A percentile compares a stretch with the other conserved stretches of the same genome.
Conservation (phyloP, 2,329 filamentous ascomycete species). For the Podosphaera aphanis region DNA sequence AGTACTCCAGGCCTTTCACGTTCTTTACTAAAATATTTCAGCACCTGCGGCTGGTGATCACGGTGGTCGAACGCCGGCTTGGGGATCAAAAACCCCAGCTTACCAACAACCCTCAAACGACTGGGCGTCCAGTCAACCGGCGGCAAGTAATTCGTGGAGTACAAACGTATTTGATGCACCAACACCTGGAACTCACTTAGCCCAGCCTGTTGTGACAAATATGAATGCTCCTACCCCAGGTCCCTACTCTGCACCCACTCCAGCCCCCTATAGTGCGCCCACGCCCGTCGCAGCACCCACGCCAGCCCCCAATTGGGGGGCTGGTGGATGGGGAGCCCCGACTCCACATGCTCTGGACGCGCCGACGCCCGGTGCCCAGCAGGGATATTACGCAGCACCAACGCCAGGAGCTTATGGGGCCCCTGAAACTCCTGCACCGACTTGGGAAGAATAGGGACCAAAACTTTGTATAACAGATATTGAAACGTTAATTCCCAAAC, state of each 20-base stretch:
- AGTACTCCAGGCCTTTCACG: conserved; percentile 17
- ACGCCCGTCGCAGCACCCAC: conserved; percentile 39
- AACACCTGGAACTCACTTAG: conserved; percentile 35
- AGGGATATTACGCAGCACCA: conserved; percentile 14
- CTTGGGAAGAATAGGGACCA: neutral
- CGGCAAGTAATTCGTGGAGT: conserved; percentile 17
- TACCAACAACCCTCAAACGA: conserved; percentile 51
- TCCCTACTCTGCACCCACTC: conserved; percentile 29
- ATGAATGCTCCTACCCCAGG: conserved; percentile 50
- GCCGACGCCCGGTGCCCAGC: conserved; percentile 23
- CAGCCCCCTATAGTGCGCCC: conserved; percentile 24
- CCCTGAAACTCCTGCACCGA: conserved; percentile 32
- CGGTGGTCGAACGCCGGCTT: conserved; percentile 36
- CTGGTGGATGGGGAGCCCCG: conserved; percentile 20
- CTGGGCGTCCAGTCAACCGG: conserved; percentile 9
- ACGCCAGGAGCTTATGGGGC: conserved; percentile 18
- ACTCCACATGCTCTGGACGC: conserved; percentile 26
- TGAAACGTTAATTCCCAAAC: too few species aligned
- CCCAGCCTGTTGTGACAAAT: conserved; percentile 37
- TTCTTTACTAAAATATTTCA: conserved; percentile 6
- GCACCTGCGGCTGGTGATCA: conserved; percentile 34
- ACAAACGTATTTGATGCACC: conserved; percentile 39
- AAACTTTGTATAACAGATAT: too few species aligned
- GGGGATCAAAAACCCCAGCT: conserved; percentile 41
- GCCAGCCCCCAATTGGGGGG: conserved; percentile 35